Conservation (phyloP, 345 rosid genomes). For the Limnanthes douglasii region DNA sequence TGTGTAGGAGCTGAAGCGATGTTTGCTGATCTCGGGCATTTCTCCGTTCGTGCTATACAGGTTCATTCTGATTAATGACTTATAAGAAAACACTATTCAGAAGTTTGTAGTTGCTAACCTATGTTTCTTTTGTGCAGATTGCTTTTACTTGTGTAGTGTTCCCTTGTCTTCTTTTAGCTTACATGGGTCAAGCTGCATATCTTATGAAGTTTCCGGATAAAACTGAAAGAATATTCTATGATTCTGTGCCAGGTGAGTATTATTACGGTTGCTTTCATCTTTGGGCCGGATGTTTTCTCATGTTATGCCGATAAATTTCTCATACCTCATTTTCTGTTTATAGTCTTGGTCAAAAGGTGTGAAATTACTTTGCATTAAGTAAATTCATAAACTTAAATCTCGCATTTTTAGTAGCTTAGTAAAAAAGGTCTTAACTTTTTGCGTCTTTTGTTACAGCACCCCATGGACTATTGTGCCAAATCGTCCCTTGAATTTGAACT, state of each 20-base stretch:
- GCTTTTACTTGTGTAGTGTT: slow-evolving; percentile 80
- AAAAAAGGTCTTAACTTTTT: too few relatives aligned
- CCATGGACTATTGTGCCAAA: too few relatives aligned
- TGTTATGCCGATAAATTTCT: too few relatives aligned
- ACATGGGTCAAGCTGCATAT: slow-evolving; percentile 93
- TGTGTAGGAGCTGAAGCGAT: slow-evolving; percentile 91
- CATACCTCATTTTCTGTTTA: slow-evolving; percentile 6
- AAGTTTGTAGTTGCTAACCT: neutral
- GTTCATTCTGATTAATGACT: slow-evolving; percentile 16
- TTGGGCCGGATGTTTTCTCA: too few relatives aligned
- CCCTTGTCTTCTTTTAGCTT: slow-evolving; percentile 90
- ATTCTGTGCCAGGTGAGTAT: slow-evolving; percentile 71
- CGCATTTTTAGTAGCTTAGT: too few relatives aligned
- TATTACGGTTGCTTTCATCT: neutral
- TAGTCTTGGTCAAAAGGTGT: too few relatives aligned
- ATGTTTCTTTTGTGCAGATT: slow-evolving; percentile 25
- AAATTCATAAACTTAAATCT: too few relatives aligned
- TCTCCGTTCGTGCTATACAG: slow-evolving; percentile 83
- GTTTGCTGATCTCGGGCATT: slow-evolving; percentile 98
- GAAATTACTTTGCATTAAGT: too few relatives aligned
- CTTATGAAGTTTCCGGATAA: slow-evolving; percentile 54
- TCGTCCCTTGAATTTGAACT: too few relatives aligned
- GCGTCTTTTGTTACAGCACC: too few relatives aligned
- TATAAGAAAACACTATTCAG: neutral
- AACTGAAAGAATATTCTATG: slow-evolving; percentile 56